Evolutionary conservation across 257 asterid genomes (phyloP).

Genomic region (Salvia rosmarinus): DNA sequence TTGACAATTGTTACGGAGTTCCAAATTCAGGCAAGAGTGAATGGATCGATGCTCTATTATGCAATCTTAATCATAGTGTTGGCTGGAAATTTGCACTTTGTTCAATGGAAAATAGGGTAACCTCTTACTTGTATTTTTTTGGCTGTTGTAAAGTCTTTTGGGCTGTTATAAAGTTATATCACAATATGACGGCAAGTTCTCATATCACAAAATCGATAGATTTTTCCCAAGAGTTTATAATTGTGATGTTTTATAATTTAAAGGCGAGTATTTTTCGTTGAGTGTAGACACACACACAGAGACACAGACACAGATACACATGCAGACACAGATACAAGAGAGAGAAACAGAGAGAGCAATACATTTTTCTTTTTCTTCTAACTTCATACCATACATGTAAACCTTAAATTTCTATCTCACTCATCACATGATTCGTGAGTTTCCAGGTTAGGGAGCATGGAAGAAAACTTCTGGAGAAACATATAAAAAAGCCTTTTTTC

Average conservation of each 20-base stretch:
- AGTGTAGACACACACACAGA: neutral
- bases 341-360: neutral
- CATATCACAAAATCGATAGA: conserved; percentile 7
- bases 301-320: too few species aligned
- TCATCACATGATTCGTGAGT: conserved; percentile 24
- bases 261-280: neutral
- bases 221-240: conserved; percentile 9
- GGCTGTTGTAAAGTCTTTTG: too few species aligned
- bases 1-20: conserved; percentile 93
- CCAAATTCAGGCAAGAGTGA: conserved; percentile 99
- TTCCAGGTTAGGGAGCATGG: conserved; percentile 94
- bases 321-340: neutral
- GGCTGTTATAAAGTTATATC: too few species aligned
- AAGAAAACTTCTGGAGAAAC: conserved; percentile 96
- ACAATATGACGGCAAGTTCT: too few species aligned
- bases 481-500: conserved; percentile 84
- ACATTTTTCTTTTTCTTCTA: too few species aligned
- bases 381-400: neutral
- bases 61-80: conserved; percentile 82
- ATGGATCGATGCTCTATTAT: conserved; percentile 97
- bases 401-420: conserved; percentile 5
- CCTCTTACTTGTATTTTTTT: conserved; percentile 24
- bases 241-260: neutral
- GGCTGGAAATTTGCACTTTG: conserved; percentile 98
- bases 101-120: conserved; percentile 96